A percentile compares a stretch with the other conserved stretches of the same genome.
These are phyloP conservation scores for Monilinia fructicola DNA, from an alignment of 2,329 filamentous ascomycete species.

Conservation along the genomic window DNA sequence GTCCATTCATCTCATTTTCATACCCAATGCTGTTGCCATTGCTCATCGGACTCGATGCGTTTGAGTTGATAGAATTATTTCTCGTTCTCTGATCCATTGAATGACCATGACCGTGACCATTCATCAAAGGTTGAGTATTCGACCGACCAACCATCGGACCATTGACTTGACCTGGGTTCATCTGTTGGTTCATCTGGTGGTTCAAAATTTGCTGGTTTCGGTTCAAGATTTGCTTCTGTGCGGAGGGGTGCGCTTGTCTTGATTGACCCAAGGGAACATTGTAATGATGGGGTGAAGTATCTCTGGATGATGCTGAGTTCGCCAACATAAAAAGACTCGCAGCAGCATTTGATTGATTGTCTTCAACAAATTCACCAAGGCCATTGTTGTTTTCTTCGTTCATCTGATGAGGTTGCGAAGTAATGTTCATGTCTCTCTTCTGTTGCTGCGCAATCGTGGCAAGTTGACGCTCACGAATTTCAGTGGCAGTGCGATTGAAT, in stretches of 20 bases:
- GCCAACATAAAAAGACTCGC: slow-evolving; percentile 93
- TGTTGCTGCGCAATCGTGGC: slow-evolving; percentile 73
- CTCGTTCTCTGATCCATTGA: background rate
- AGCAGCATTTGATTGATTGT: slow-evolving; percentile 73
- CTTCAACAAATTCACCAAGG: slow-evolving; percentile 73
- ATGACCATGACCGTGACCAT: background rate
- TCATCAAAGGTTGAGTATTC: background rate
- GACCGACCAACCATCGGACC: slow-evolving; percentile 1
- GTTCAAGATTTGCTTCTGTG: slow-evolving; percentile 44
- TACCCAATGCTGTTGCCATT: slow-evolving; percentile 2
- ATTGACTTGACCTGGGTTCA: slow-evolving; percentile 1
- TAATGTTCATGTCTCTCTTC: slow-evolving; percentile 46
- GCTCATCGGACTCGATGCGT: slow-evolving; percentile 2
- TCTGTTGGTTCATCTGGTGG: slow-evolving; percentile 1
- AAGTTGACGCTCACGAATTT: slow-evolving; percentile 5
- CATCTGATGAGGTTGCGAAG: slow-evolving; percentile 55
- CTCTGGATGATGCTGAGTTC: slow-evolving; percentile 58
- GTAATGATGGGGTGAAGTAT: slow-evolving; percentile 50
- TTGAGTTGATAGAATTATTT: slow-evolving; percentile 6
- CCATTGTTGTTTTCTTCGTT: slow-evolving; percentile 28
- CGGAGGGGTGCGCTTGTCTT: background rate
- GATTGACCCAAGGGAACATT: slow-evolving; percentile 28
- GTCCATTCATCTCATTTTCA: slow-evolving; percentile 10
- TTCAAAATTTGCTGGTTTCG: slow-evolving; percentile 44
- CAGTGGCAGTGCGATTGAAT: slow-evolving; percentile 84